Evolutionary conservation across 306 rosid genomes (phyloP).

Genomic region (Malus orientalis): DNA sequence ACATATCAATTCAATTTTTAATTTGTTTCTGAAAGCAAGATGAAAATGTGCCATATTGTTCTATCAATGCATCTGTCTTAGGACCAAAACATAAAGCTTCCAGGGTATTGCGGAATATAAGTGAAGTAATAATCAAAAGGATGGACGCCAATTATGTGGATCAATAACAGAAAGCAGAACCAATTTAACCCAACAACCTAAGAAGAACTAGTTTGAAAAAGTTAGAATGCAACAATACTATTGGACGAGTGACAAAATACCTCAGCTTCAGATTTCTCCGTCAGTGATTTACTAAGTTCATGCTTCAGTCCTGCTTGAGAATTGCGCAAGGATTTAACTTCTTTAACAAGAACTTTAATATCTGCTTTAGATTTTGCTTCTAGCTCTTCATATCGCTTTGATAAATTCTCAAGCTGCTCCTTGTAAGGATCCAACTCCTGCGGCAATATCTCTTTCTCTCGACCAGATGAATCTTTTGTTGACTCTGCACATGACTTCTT

Average conservation of each 20-base stretch:
- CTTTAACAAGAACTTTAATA: conserved; percentile 81
- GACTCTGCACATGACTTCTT: conserved; percentile 30
- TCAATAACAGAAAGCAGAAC: neutral
- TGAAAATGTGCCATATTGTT: neutral
- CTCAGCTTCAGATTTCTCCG: conserved; percentile 44
- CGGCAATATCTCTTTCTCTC: conserved; percentile 38
- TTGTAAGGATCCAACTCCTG: conserved; percentile 54
- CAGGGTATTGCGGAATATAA: neutral
- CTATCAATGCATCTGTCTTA: neutral
- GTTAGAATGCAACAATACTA: neutral
- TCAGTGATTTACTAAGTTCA: conserved; percentile 48
- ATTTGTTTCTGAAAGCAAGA: neutral
- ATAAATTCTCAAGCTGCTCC: conserved; percentile 55
- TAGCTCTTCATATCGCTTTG: conserved; percentile 68
- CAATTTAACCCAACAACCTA: neutral
- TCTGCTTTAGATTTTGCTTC: conserved; percentile 91
- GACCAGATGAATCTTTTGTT: conserved; percentile 29
- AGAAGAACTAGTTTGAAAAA: neutral
- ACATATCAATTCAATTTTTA: neutral
- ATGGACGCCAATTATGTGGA: neutral
- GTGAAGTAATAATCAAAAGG: neutral
- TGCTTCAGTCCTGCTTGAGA: conserved; percentile 56
- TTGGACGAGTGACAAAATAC: conserved; percentile 14
- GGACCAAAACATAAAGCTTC: neutral
- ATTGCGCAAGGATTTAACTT: conserved; percentile 86